Evolutionary conservation across 2,329 filamentous ascomycete species (phyloP).

Genomic region (Dryadomyces quercivorus): DNA sequence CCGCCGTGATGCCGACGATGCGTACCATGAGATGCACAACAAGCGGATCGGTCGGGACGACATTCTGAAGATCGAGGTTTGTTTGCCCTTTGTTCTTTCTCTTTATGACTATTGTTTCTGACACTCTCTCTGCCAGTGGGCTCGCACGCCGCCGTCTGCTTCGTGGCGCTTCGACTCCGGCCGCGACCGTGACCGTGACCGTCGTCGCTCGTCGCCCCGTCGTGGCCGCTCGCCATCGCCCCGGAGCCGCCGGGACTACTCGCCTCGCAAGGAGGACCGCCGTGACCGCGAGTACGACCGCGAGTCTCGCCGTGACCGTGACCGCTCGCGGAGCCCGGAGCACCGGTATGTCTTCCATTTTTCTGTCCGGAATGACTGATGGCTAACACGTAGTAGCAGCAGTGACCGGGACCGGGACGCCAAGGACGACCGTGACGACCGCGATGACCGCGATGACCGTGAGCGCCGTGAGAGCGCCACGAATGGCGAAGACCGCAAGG

Average conservation of each 20-base stretch:
- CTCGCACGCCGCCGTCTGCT: slow-evolving; percentile 90
- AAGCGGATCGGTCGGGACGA: slow-evolving; percentile 96
- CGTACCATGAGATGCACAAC: slow-evolving; percentile 99
- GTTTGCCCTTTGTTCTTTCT: slow-evolving; percentile 13
- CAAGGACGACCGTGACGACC: slow-evolving; percentile 39
- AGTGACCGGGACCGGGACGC: slow-evolving; percentile 29
- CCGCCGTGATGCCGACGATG: slow-evolving; percentile 94
- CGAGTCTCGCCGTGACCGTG: slow-evolving; percentile 54
- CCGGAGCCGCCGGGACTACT: slow-evolving; percentile 71
- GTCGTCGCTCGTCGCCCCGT: slow-evolving; percentile 51
- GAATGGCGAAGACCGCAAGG: slow-evolving; percentile 84
- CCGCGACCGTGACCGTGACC: slow-evolving; percentile 64
- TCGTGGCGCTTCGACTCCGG: slow-evolving; percentile 98
- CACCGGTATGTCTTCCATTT: slow-evolving; percentile 30
- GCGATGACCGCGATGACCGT: slow-evolving; percentile 54
- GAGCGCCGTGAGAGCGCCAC: slow-evolving; percentile 65
- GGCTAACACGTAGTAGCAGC: background rate
- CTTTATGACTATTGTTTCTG: slow-evolving; percentile 6
- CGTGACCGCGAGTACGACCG: slow-evolving; percentile 63
- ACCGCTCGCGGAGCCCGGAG: slow-evolving; percentile 63
- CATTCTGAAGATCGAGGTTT: slow-evolving; percentile 91
- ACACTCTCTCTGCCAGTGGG: slow-evolving; percentile 56
- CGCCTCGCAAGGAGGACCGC: slow-evolving; percentile 79
- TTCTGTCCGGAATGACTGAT: background rate
- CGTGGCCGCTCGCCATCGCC: slow-evolving; percentile 63